Evolutionary conservation across 2,329 filamentous ascomycete genomes (phyloP), one percentile per base, ranked within the genome.

Genomic region (Diaporthe ilicicola): DNA sequence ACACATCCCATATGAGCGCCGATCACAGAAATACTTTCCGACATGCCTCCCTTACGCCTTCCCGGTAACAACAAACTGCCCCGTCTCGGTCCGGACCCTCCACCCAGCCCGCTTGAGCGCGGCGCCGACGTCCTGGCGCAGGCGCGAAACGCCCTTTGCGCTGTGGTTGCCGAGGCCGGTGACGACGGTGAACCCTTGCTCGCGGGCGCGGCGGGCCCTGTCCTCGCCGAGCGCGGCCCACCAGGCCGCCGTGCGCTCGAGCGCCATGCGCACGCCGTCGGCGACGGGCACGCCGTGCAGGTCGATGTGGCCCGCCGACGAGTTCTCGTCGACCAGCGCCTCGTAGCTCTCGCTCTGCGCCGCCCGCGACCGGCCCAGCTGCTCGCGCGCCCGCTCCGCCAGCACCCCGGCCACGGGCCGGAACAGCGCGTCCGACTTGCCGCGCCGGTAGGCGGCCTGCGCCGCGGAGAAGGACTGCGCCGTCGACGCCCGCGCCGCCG

Each of bases 81-180:
- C 95, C 34, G 89, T 90, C 53, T 90, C 87, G 54, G 92, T 86
- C 78, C 94, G 89, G 42, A 96, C 84, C 78, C 89, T 94, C 95
- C 95, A 98, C 0, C 94, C 94, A 72, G 95, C 93, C 54, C 89
- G 87, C 48, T 91, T 86, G 51, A 98, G 83, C 77, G 91, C 91
- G 77, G 90, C 91, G 56, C 88, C 91, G n/a, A 98, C 94, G 19
- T 93, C 92, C 70, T 92, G 92, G 6, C 94, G 92, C 71, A 98
- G 80, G 75, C 90, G 91, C 1, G 92, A 93, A 69, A 89, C 91
- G 0, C 94, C 94, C 66, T 92, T 90, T 56, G 90, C 87, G 76
- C 90, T 96, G 81, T 98, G 95, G 67, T 87, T 87, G 1, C 95
- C 95, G 17, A 91, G 79, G 0, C 95, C 95, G 3, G 94, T 97